Conservation (phyloP, 2,329 filamentous ascomycete species). For the Pseudopyricularia cyperi region DNA sequence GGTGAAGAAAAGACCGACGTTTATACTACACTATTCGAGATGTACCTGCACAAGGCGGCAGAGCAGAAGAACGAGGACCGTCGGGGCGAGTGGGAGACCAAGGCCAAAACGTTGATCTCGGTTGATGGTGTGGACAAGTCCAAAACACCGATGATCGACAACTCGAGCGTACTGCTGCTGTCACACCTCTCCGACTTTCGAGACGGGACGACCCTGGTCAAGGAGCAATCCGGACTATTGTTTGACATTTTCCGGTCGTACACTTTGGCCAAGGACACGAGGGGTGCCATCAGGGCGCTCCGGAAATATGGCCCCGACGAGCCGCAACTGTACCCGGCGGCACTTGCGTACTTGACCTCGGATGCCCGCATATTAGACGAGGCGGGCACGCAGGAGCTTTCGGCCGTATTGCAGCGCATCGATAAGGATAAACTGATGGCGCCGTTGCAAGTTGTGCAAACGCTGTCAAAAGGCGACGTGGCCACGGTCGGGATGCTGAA, state of each 20-base stretch:
- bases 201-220: conserved; percentile 82
- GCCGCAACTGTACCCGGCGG: conserved; percentile 83
- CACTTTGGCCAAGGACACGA: conserved; percentile 81
- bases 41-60: conserved; percentile 86
- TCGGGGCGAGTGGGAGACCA: conserved; percentile 73
- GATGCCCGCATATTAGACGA: conserved; percentile 70
- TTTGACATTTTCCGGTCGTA: conserved; percentile 97
- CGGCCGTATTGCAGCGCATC: conserved; percentile 70
- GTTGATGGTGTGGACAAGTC: conserved; percentile 47
- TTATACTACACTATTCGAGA: conserved; percentile 92
- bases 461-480: conserved; percentile 53
- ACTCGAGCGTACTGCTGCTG: conserved; percentile 83
- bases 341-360: conserved; percentile 85
- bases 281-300: conserved; percentile 78
- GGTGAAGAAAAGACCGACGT: conserved; percentile 71
- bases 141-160: conserved; percentile 55
- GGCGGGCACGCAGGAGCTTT: conserved; percentile 70
- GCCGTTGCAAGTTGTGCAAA: conserved; percentile 91
- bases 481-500: conserved; percentile 98
- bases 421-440: conserved; percentile 88
- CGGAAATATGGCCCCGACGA: conserved; percentile 86
- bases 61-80: conserved; percentile 54
- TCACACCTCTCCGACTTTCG: conserved; percentile 85
- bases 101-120: conserved; percentile 71
- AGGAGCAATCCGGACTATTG: conserved; percentile 81